Evolutionary conservation across 2,329 filamentous ascomycete genomes (phyloP), one percentile per base, ranked within the genome.

Genomic region (Ramularia endophylla): DNA sequence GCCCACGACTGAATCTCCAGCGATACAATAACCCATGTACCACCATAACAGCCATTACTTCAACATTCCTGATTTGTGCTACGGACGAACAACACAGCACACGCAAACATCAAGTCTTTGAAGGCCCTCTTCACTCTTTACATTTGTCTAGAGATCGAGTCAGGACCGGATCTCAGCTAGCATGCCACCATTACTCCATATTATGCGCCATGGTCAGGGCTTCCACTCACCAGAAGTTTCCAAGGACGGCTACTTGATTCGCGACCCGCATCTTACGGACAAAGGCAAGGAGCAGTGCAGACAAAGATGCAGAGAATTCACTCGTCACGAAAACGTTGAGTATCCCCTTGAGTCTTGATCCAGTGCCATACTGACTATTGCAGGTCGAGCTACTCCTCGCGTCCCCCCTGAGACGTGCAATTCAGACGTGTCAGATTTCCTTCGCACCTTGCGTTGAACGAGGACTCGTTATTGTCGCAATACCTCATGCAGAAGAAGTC

Each of bases 191-290:
- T 43, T 51, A 27, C 18, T 58, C 11, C 53, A 58, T 43, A 36
- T 59, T 8, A 57, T 60, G 53, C 49, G 57, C 25, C 57, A 60
- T 45, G 58, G 53, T 1, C 54, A 59, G 50, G 58, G 58, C 27
- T 58, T 47, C 30, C 58, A 60, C 41, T 51, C 47, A 9, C 35
- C 41, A 17, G 52, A 44, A 15, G 50, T 58, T 34, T 42, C 46
- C 1, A 46, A 50, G 17, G 44, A 60, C 12, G 57, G 58, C 11
- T 47, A 55, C 32, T 33, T 49, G 27, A 48, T 60, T 7, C 50
- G 44, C 7, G 58, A 60, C 35, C 53, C 58, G 9, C 29, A 38
- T 9, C 43, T 59, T 15, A 60, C 58, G 19, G 47, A 49, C 6
- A 38, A 54, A 18, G 57, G 58, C 25, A 38, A 52, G 29, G 43